Evolutionary conservation across 306 rosid species (phyloP).

Genomic region (Leucaena leucocephala): DNA sequence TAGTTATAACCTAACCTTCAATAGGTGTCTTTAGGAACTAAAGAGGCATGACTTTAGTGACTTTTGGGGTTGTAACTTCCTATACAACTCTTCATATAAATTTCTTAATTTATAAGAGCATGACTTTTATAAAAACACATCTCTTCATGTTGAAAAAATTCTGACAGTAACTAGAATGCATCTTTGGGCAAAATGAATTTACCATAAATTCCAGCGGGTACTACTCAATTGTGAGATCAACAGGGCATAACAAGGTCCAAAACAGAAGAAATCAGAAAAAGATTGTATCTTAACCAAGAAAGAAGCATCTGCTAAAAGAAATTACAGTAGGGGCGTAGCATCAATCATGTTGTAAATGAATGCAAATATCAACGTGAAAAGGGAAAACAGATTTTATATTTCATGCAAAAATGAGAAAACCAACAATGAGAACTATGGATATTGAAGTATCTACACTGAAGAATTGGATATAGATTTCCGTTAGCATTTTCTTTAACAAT

Average conservation of each 20-base stretch:
- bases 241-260: constrained; percentile 28
- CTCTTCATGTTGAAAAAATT: too few relatives aligned
- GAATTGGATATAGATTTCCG: background rate
- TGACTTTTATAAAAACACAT: too few relatives aligned
- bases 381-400: background rate
- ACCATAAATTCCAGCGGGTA: constrained; percentile 98
- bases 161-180: background rate
- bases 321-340: background rate
- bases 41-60: too few relatives aligned
- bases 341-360: background rate
- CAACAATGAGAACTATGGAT: background rate
- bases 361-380: background rate
- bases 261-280: constrained; percentile 39
- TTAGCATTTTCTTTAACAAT: background rate
- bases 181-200: constrained; percentile 27
- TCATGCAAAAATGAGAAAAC: background rate
- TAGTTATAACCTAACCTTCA: too few relatives aligned
- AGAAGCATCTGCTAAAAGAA: background rate
- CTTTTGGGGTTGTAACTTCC: too few relatives aligned
- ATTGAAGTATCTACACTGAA: background rate
- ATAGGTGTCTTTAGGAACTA: too few relatives aligned
- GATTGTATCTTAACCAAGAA: constrained; percentile 7
- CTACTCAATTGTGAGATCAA: constrained; percentile 44
- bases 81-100: too few relatives aligned
- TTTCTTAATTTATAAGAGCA: too few relatives aligned